A percentile compares a stretch with the other conserved stretches of the same genome.
Conservation (phyloP, 2,329 filamentous ascomycete species). For the Aspergillus ustus region DNA sequence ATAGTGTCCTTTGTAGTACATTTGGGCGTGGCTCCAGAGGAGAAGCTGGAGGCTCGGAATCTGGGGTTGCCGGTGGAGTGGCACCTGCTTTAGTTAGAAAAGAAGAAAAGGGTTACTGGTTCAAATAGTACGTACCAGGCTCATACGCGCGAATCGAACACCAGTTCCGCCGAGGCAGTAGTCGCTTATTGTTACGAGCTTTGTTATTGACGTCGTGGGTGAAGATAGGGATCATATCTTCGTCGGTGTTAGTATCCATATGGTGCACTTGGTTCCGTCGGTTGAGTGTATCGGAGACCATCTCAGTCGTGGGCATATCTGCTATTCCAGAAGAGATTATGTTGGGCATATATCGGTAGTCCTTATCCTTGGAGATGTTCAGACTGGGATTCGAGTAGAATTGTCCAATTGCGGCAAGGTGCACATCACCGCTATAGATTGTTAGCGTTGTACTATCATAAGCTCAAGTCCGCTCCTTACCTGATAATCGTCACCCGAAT, state of each 20-base stretch:
- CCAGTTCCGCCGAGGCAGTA: slow-evolving; percentile 92
- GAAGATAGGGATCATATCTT: slow-evolving; percentile 96
- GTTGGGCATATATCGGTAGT: slow-evolving; percentile 97
- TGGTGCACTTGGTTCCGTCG: slow-evolving; percentile 81
- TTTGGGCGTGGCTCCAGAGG: slow-evolving; percentile 38
- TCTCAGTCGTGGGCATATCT: slow-evolving; percentile 84
- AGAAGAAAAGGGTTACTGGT: background rate
- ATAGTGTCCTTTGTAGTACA: slow-evolving; percentile 62
- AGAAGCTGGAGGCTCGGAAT: slow-evolving; percentile 47
- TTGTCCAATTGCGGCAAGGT: slow-evolving; percentile 87
- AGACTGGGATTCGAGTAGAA: slow-evolving; percentile 93
- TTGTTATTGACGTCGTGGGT: slow-evolving; percentile 86
- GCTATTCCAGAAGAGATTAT: slow-evolving; percentile 92
- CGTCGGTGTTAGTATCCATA: slow-evolving; percentile 75
- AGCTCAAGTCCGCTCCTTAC: slow-evolving; percentile 41
- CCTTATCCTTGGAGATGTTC: slow-evolving; percentile 80
- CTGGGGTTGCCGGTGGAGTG: slow-evolving; percentile 72
- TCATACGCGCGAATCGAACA: slow-evolving; percentile 87
- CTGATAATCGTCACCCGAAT: slow-evolving; percentile 87
- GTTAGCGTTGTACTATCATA: background rate
- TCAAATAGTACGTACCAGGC: slow-evolving; percentile 60
- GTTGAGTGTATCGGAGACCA: slow-evolving; percentile 90
- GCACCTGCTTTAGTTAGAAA: slow-evolving; percentile 61
- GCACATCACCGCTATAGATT: slow-evolving; percentile 77
- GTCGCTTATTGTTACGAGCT: slow-evolving; percentile 83